Conservation (phyloP, 176 grass and related monocot genomes). For the Metroxylon sagu region DNA sequence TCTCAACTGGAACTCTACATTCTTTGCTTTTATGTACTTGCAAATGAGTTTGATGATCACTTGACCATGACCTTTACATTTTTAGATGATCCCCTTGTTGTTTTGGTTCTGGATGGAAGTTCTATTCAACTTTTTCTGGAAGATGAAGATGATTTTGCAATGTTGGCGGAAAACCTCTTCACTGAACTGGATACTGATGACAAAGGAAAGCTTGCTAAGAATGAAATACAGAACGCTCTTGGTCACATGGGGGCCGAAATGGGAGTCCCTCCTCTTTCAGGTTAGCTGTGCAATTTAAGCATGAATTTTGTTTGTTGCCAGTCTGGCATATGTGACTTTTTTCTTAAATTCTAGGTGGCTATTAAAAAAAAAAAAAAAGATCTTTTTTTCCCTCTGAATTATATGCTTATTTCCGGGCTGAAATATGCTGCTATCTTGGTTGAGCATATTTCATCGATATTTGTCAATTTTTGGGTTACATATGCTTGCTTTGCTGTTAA, state of each 20-base stretch:
- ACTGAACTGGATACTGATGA: constrained; percentile 12
- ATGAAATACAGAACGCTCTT: background rate
- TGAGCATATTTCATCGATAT: no score
- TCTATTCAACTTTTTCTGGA: constrained; percentile 1
- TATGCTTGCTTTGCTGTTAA: no score
- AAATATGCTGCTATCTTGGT: no score
- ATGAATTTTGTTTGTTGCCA: no score
- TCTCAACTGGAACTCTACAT: no score
- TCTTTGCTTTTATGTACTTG: no score
- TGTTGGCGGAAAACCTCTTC: constrained; percentile 11
- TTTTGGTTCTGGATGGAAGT: constrained; percentile 12
- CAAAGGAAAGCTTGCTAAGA: background rate
- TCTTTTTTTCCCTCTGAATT: no score
- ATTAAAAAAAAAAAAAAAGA: no score
- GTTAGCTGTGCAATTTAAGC: background rate
- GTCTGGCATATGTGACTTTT: no score
- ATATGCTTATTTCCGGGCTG: no score
- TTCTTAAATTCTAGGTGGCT: no score
- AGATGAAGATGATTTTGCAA: constrained; percentile 19
- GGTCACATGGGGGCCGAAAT: background rate
- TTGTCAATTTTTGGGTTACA: no score
- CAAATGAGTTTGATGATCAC: background rate
- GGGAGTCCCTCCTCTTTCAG: constrained; percentile 5
- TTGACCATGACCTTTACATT: background rate
- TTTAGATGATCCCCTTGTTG: constrained; percentile 11